Conservation (phyloP, 2,329 filamentous ascomycete genomes). For the Fusarium abutilonis region DNA sequence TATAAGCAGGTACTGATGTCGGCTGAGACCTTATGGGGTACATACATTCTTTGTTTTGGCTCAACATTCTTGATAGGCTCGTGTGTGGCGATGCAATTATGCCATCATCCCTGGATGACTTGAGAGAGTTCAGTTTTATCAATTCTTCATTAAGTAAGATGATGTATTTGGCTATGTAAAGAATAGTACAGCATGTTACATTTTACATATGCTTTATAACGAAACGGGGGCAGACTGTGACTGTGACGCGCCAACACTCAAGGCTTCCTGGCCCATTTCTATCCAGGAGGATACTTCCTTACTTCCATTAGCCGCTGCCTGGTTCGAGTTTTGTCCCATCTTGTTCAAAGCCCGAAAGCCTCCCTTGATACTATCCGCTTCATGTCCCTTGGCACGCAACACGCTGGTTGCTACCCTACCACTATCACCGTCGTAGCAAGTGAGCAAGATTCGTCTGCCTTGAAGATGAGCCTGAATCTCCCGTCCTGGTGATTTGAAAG, state of each 20-base stretch:
- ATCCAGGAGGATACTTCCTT: conserved; percentile 18
- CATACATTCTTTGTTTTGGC: too few relatives aligned
- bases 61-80: too few relatives aligned
- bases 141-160: too few relatives aligned
- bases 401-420: conserved; percentile 64
- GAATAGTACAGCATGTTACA: too few relatives aligned
- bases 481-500: conserved; percentile 49
- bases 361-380: conserved; percentile 58
- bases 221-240: conserved; percentile 22
- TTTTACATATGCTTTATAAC: not conserved
- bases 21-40: too few relatives aligned
- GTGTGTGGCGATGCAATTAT: too few relatives aligned
- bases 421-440: conserved; percentile 66
- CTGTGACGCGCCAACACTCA: conserved; percentile 3
- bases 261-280: conserved; percentile 8
- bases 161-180: too few relatives aligned
- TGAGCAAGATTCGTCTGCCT: conserved; percentile 54
- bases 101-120: too few relatives aligned
- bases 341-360: conserved; percentile 57
- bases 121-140: too few relatives aligned
- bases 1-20: too few relatives aligned
- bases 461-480: conserved; percentile 39
- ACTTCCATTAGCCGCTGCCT: not conserved
- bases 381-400: conserved; percentile 59
- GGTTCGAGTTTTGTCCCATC: conserved; percentile 23